Evolutionary conservation across 768 basidiomycete species (phyloP).

Genomic region (Pleurotus tuoliensis): DNA sequence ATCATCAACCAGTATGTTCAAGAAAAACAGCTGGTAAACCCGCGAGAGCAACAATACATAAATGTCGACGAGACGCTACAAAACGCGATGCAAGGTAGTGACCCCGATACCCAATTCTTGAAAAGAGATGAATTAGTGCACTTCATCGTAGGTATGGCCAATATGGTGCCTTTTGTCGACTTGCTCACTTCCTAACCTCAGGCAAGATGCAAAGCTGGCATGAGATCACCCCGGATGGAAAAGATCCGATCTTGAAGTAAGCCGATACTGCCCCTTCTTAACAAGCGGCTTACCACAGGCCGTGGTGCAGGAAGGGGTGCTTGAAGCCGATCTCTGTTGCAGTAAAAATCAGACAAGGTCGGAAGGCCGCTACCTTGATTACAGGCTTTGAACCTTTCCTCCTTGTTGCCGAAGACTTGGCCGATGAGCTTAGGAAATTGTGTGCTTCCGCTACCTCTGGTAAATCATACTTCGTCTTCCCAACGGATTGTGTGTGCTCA

Average conservation of each 20-base stretch:
- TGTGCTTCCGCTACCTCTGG: conserved; percentile 83
- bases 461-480: conserved; percentile 24
- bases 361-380: conserved; percentile 72
- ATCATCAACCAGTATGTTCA: conserved; percentile 62
- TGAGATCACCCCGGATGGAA: conserved; percentile 51
- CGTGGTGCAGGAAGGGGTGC: conserved; percentile 61
- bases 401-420: conserved; percentile 64
- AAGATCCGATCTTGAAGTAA: conserved; percentile 58
- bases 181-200: not conserved
- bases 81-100: conserved; percentile 13
- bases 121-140: conserved; percentile 62
- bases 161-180: not conserved
- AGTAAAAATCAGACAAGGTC: conserved; percentile 72
- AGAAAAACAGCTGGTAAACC: conserved; percentile 58
- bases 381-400: conserved; percentile 79
- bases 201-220: conserved; percentile 78
- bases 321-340: conserved; percentile 67
- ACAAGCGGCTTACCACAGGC: not conserved
- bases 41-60: conserved; percentile 63
- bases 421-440: conserved; percentile 69
- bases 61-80: conserved; percentile 54
- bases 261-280: conserved; percentile 17
- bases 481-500: not conserved
- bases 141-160: conserved; percentile 32
- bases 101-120: conserved; percentile 43